These are phyloP conservation scores for Xylariaceae sp. DNA, from an alignment of 2,329 filamentous ascomycete genomes.

Conservation along the genomic window DNA sequence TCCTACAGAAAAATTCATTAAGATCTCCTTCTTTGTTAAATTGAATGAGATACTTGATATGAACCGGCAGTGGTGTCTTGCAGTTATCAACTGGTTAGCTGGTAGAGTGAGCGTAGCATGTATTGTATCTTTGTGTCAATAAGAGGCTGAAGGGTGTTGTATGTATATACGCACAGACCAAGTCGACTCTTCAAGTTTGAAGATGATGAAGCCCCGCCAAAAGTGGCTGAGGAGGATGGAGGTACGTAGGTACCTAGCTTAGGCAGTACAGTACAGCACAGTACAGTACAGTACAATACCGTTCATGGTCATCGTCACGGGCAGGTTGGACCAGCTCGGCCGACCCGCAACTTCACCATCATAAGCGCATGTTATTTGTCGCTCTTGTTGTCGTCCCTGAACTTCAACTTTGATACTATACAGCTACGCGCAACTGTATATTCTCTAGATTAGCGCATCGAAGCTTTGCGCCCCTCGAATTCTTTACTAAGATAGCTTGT, in stretches of 20 bases:
- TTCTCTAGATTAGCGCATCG: neutral
- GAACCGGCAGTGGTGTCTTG: no score
- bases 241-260: neutral
- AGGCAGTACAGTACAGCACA: no score
- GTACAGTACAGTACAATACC: no score
- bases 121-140: neutral
- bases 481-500: neutral
- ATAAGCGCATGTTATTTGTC: slow-evolving; percentile 4
- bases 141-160: no score
- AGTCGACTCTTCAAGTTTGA: neutral
- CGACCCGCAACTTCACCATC: slow-evolving; percentile 19
- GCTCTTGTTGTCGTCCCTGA: neutral
- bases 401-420: neutral
- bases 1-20: neutral
- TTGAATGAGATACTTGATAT: no score
- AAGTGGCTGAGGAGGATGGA: no score
- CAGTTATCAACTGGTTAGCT: no score
- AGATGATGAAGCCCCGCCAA: slow-evolving; percentile 5
- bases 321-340: neutral
- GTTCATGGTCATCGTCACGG: no score
- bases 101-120: no score
- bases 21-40: neutral
- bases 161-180: slow-evolving; percentile 18
- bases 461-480: neutral
- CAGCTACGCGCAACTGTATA: neutral